Percentiles rank a stretch among this genome's conserved stretches.
Evolutionary conservation across 1,284 basidiomycete species (phyloP).

Genomic region (Schizophyllum commune): DNA sequence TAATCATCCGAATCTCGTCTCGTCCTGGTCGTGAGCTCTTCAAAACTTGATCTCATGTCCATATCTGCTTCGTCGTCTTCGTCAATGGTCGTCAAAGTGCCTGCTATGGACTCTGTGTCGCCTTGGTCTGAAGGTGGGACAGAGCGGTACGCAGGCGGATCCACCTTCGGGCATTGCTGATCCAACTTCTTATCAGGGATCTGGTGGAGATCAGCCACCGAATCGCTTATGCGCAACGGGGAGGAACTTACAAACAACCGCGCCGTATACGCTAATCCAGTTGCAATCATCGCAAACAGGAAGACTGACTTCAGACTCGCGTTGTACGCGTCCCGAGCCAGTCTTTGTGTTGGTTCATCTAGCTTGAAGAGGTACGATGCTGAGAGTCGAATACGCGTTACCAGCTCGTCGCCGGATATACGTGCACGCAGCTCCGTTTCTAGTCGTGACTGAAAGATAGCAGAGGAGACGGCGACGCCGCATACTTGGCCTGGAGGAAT

Average conservation of each 20-base stretch:
- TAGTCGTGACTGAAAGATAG: slow-evolving; percentile 69
- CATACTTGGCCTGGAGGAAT: slow-evolving; percentile 48
- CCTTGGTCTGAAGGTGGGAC: too few relatives aligned
- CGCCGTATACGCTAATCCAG: slow-evolving; percentile 56
- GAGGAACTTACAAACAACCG: slow-evolving; percentile 26
- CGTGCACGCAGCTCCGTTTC: slow-evolving; percentile 53
- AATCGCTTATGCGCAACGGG: not conserved
- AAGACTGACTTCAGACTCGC: slow-evolving; percentile 65
- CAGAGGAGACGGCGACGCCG: slow-evolving; percentile 76
- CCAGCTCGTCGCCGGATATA: slow-evolving; percentile 65
- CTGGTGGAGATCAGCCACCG: slow-evolving; percentile 22
- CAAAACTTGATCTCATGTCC: not conserved
- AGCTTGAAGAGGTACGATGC: slow-evolving; percentile 54
- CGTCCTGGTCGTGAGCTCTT: not conserved
- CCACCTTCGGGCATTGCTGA: too few relatives aligned
- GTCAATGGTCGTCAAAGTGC: too few relatives aligned
- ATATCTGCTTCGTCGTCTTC: not conserved
- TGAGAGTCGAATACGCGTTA: slow-evolving; percentile 64
- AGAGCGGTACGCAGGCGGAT: too few relatives aligned
- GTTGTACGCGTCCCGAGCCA: slow-evolving; percentile 67
- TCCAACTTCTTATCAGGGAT: slow-evolving; percentile 57
- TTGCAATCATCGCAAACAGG: slow-evolving; percentile 58
- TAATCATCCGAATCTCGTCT: not conserved
- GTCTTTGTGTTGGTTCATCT: slow-evolving; percentile 50
- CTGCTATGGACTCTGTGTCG: too few relatives aligned